Evolutionary conservation across 768 basidiomycete genomes (phyloP), one percentile per base, ranked within the genome.

Genomic region (Auricularia sp.): DNA sequence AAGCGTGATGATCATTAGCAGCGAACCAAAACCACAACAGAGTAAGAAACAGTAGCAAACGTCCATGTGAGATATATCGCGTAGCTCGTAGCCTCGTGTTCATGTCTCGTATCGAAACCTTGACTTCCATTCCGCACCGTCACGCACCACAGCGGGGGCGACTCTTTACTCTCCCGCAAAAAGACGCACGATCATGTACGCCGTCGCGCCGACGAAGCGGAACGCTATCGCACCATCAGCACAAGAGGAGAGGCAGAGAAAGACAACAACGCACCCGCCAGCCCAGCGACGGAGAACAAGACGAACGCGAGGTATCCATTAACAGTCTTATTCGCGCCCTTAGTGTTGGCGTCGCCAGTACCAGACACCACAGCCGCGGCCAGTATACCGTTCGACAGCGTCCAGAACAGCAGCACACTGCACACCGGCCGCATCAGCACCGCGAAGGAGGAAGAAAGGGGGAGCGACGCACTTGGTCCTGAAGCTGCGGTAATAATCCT

Each of bases 281-380:
- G 83, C 13, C 90, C 86, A 4, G 89, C 90, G 56, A 96, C 92
- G 1, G 91, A 92, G 76, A 87, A 94, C 64, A 98, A 75, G 66
- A 97, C 78, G 73, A 94, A 92, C 16, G 87, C 83, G 88, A 96
- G 90, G 73, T 96, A 96, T 1, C 91, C 92, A 64, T 85, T 86
- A 3, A 94, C 90, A 35, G 85, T 80, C 1, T 73, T 74, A 34
- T 29, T 29, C 29, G 29, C 29, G 29, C 29, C 29, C 29, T 29
- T 29, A 29, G 29, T 29, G 29, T 29, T 29, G 29, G 29, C 29
- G 36, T 77, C 85, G 29, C 77, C 79, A 11, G 82, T 84, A 66
- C 84, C 77, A 29, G 82, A 89, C 85, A 87, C 81, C 54, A 96
- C 86, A 29, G 81, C 81, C 47, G 91, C 90, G 1, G 84, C 92